Percentiles rank a stretch among this genome's conserved stretches.
These are phyloP conservation scores for Dendrobium nobile DNA, from an alignment of 106 monocot species.

Conservation along the genomic window DNA sequence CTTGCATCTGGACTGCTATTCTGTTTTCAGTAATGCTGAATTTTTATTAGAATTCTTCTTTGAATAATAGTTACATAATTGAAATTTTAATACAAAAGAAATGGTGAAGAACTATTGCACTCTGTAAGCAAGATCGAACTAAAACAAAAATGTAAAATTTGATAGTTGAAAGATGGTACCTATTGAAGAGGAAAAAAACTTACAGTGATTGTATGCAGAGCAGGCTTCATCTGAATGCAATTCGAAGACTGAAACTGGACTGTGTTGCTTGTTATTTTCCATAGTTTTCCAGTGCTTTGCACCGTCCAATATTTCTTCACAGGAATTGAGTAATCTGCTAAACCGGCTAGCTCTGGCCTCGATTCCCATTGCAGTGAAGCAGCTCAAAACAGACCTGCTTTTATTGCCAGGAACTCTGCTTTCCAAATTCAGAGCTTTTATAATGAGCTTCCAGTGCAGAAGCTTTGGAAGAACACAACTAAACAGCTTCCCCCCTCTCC, in stretches of 20 bases:
- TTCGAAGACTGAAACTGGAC: conserved; percentile 2
- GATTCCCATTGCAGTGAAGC: neutral
- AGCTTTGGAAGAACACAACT: neutral
- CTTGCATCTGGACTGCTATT: too few relatives aligned
- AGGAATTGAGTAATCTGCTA: neutral
- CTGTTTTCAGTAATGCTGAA: too few relatives aligned
- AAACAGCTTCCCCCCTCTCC: neutral
- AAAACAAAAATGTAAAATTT: too few relatives aligned
- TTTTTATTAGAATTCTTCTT: neutral
- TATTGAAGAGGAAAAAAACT: neutral
- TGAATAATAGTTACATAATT: neutral
- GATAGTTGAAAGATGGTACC: neutral
- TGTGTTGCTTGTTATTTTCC: neutral
- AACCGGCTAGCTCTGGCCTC: neutral
- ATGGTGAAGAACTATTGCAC: too few relatives aligned
- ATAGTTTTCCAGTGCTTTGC: neutral
- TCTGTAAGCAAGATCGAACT: too few relatives aligned
- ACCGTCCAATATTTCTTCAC: neutral
- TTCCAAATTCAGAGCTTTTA: neutral
- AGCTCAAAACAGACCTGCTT: neutral
- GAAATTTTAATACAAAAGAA: too few relatives aligned
- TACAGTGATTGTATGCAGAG: neutral
- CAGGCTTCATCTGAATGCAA: neutral
- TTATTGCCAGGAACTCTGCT: neutral
- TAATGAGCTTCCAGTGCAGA: neutral